Evolutionary conservation across 106 monocot genomes (phyloP).

Genomic region (Dioscorea dumetorum): DNA sequence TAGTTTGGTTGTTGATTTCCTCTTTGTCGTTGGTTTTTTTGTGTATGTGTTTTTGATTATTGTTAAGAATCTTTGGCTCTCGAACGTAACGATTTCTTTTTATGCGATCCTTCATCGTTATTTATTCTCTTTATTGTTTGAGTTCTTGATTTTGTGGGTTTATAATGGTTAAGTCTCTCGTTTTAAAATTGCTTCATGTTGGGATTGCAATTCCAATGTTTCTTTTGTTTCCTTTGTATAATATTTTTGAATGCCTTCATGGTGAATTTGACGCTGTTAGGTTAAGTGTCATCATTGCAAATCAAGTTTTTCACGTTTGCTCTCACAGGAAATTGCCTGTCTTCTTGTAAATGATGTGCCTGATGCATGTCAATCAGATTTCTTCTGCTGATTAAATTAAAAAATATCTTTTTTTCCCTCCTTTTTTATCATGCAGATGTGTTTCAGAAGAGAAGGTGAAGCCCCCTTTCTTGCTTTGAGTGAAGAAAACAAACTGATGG

Average conservation of each 20-base stretch:
- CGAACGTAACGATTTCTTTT: no score
- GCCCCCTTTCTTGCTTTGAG: constrained; percentile 60
- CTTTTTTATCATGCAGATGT: constrained; percentile 31
- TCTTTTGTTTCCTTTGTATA: no score
- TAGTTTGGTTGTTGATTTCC: neutral
- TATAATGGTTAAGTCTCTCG: no score
- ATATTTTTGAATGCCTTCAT: no score
- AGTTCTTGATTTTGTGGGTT: no score
- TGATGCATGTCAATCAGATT: neutral
- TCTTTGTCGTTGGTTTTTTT: neutral
- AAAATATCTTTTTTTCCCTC: neutral
- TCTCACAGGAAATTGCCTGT: neutral
- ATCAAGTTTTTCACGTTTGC: neutral
- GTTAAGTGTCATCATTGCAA: no score
- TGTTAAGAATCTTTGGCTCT: no score
- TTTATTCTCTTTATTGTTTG: no score
- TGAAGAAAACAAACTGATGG: constrained; percentile 51
- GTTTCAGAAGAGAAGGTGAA: constrained; percentile 18
- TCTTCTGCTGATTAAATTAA: neutral
- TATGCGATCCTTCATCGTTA: no score
- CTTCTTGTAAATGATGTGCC: neutral
- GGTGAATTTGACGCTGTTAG: no score
- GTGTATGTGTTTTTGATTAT: neutral
- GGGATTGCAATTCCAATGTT: no score
- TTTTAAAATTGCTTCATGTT: no score